These are phyloP conservation scores for Fusarium torulosum DNA, from an alignment of 2,329 filamentous ascomycete genomes.

Conservation along the genomic window DNA sequence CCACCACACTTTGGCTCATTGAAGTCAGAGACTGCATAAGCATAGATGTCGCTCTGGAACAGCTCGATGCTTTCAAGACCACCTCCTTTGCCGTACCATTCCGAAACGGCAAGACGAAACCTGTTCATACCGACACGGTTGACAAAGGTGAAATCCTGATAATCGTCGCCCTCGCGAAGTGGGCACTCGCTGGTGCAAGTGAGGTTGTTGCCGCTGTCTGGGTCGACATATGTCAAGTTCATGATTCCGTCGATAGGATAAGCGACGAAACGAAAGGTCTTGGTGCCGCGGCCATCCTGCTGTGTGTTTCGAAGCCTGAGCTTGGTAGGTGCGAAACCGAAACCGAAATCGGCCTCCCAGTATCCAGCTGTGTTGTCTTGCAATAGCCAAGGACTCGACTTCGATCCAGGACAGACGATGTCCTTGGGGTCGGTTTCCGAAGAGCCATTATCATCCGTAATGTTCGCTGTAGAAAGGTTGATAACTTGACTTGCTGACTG, in stretches of 20 bases:
- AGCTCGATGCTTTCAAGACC: constrained; percentile 89
- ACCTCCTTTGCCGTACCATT: constrained; percentile 87
- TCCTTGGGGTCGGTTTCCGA: constrained; percentile 76
- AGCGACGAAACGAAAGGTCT: constrained; percentile 87
- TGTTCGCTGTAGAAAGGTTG: constrained; percentile 83
- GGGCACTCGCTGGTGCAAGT: constrained; percentile 88
- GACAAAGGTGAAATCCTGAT: constrained; percentile 93
- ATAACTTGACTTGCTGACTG: constrained; percentile 81
- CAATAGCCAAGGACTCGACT: constrained; percentile 84
- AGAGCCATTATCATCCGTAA: constrained; percentile 75
- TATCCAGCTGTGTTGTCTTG: constrained; percentile 80
- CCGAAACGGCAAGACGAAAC: constrained; percentile 87
- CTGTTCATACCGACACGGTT: constrained; percentile 88
- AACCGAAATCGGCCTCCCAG: constrained; percentile 86
- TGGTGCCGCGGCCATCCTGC: constrained; percentile 84
- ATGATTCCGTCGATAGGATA: constrained; percentile 91
- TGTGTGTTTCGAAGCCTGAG: constrained; percentile 90
- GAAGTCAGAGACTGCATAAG: constrained; percentile 87
- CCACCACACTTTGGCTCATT: constrained; percentile 88
- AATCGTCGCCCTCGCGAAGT: constrained; percentile 78
- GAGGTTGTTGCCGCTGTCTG: constrained; percentile 72
- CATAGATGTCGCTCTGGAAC: constrained; percentile 85
- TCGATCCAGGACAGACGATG: constrained; percentile 79
- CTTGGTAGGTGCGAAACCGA: constrained; percentile 88
- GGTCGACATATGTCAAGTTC: constrained; percentile 93